Conservation (phyloP, 345 rosid species). For the Acer saccharum region DNA sequence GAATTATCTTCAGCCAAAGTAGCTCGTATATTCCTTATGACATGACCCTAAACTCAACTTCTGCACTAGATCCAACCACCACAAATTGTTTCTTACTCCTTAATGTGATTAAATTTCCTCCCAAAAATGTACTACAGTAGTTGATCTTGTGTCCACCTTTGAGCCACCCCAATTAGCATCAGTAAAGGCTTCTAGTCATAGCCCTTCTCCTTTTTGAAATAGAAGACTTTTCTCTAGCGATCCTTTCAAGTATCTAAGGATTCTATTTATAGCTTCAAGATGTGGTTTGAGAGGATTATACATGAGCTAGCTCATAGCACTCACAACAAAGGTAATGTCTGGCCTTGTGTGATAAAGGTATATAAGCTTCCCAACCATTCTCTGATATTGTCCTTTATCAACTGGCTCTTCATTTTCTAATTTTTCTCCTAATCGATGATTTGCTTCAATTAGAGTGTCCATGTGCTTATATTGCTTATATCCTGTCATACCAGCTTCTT, state of each 20-base stretch:
- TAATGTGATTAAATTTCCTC: not conserved
- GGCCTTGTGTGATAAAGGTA: not conserved
- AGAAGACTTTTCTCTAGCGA: not conserved
- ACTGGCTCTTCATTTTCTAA: not conserved
- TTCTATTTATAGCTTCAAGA: not conserved
- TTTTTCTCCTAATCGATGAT: not conserved
- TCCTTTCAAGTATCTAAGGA: not conserved
- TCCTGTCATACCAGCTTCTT: not conserved
- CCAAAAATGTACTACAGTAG: not conserved
- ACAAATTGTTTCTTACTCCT: not conserved
- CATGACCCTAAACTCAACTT: not conserved
- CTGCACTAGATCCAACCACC: not conserved
- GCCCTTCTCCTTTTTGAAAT: not conserved
- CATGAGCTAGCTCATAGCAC: not conserved
- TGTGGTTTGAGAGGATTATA: not conserved
- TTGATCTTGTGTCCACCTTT: not conserved
- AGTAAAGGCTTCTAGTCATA: too few species aligned
- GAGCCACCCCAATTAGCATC: not conserved
- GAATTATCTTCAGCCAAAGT: not conserved
- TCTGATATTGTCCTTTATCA: not conserved
- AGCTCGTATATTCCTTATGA: not conserved
- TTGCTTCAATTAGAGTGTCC: not conserved
- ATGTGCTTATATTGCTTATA: not conserved
- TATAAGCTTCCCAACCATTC: not conserved
- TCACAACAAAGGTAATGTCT: not conserved